phyloP scores from a whole-genome alignment of 139 green algal species.

The Haematococcus lacustris region DNA sequence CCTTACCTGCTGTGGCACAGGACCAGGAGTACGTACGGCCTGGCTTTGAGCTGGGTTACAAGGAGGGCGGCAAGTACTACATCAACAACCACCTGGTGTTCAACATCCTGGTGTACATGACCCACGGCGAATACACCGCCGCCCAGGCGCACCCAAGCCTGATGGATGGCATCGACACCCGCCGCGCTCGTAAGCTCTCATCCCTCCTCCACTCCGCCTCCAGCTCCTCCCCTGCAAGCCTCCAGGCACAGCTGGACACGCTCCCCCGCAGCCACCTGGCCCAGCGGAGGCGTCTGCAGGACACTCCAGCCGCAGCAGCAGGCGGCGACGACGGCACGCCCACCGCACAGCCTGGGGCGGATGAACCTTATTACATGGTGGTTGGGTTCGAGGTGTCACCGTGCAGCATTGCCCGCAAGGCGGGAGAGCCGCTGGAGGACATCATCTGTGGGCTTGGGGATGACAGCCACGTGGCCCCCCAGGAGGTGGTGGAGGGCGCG shows the following conservation, averaged over 20 bases:
- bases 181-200: too few relatives aligned
- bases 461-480: not conserved
- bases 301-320: not conserved
- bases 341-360: not conserved
- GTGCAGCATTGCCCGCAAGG: slow-evolving; percentile 70
- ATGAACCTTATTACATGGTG: slow-evolving; percentile 48
- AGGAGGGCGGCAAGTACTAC: slow-evolving; percentile 58
- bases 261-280: not conserved
- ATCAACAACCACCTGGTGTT: slow-evolving; percentile 95
- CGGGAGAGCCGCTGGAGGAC: slow-evolving; percentile 46
- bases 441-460: slow-evolving; percentile 57
- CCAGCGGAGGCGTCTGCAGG: not conserved
- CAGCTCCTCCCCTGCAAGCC: too few relatives aligned
- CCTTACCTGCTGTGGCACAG: too few relatives aligned
- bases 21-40: slow-evolving; percentile 60
- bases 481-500: slow-evolving; percentile 63
- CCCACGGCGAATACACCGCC: slow-evolving; percentile 68
- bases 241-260: too few relatives aligned
- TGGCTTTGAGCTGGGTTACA: slow-evolving; percentile 82
- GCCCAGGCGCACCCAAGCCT: too few relatives aligned
- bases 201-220: too few relatives aligned
- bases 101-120: slow-evolving; percentile 85
- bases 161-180: too few relatives aligned
- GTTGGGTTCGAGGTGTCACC: slow-evolving; percentile 88
- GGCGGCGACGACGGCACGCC: not conserved